These are phyloP conservation scores for Phlyctochytrium bullatum DNA, from an alignment of 192 early-diverging fungal species.

Conservation along the genomic window DNA sequence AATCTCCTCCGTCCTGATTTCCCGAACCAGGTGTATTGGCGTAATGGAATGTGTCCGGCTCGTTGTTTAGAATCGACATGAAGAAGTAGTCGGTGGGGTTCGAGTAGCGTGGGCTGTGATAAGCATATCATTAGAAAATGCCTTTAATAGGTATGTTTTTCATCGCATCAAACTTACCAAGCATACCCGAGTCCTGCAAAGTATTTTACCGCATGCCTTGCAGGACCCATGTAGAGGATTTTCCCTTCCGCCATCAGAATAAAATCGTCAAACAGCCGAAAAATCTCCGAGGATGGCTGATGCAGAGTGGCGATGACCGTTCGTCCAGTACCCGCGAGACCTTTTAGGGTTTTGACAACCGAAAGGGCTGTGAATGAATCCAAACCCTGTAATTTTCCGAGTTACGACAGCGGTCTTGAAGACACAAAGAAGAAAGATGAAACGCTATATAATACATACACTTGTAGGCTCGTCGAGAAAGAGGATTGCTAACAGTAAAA, in stretches of 20 bases:
- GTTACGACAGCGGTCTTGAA: neutral
- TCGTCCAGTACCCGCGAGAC: constrained; percentile 40
- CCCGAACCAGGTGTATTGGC: too few species aligned
- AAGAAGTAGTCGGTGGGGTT: constrained; percentile 60
- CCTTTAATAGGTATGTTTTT: neutral
- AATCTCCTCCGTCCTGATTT: neutral
- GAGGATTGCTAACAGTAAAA: constrained; percentile 37
- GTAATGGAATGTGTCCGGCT: neutral
- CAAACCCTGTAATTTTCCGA: constrained; percentile 38
- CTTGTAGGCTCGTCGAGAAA: constrained; percentile 70
- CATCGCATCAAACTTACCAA: constrained; percentile 25
- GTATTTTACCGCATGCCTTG: constrained; percentile 38
- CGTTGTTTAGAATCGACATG: constrained; percentile 49
- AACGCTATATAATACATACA: constrained; percentile 12
- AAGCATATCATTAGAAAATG: neutral
- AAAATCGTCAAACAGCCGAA: constrained; percentile 63
- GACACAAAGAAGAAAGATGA: neutral
- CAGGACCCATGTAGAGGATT: constrained; percentile 65
- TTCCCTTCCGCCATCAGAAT: constrained; percentile 63
- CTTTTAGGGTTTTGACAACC: constrained; percentile 43
- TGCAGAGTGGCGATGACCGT: constrained; percentile 34
- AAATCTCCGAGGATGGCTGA: constrained; percentile 59
- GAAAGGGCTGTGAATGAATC: constrained; percentile 51
- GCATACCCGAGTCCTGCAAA: constrained; percentile 41
- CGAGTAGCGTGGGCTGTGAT: constrained; percentile 30